Evolutionary conservation across 192 early-diverging fungal genomes (phyloP), one percentile per base, ranked within the genome.

Genomic region (Coemansia sp.): DNA sequence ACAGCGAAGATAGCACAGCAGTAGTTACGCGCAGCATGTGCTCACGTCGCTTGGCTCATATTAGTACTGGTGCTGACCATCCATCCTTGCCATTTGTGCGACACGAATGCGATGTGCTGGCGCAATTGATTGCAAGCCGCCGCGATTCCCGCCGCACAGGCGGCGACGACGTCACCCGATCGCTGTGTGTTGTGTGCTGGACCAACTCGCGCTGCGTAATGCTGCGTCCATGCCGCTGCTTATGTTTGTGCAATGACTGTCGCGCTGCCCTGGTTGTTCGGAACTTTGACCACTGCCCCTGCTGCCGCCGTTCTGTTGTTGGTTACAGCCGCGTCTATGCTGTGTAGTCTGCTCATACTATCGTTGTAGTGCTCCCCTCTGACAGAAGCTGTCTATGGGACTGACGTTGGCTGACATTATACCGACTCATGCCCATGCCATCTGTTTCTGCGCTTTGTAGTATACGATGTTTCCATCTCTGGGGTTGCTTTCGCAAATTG

Each of bases 221-320:
- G 78, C 73, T 81, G 24, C 78, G 73, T 7, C 78, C 78, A 0
- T 81, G 78, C 44, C 67, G 78, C 25, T 81, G 78, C 31, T 56
- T 81, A 58, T 81, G 73, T 41, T 51, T 81, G 47, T 81, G 78
- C 64, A 75, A 81, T 24, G 78, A 81, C 14, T 81, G 78, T 38
- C 72, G 78, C 1, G 25, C 49, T 23, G 69, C 78, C 7, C 57
- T 81, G 52, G 78, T 63, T 0, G 66, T 67, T 14, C 73, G 78
- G 21, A 65, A 52, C 32, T 81, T 81, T 72, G 78, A 71, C 54
- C 78, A 75, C 31, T 81, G 78, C 21, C 78, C 78, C 22, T 81
- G 78, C 47, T 81, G 78, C 49, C 73, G 78, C 23, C 61, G 73
- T 22, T 18, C 53, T 26, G 73, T 81, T 44, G 59, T 38, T 32